These are phyloP conservation scores for Botrytis tulipae DNA, from an alignment of 2,329 filamentous ascomycete genomes.

Conservation along the genomic window DNA sequence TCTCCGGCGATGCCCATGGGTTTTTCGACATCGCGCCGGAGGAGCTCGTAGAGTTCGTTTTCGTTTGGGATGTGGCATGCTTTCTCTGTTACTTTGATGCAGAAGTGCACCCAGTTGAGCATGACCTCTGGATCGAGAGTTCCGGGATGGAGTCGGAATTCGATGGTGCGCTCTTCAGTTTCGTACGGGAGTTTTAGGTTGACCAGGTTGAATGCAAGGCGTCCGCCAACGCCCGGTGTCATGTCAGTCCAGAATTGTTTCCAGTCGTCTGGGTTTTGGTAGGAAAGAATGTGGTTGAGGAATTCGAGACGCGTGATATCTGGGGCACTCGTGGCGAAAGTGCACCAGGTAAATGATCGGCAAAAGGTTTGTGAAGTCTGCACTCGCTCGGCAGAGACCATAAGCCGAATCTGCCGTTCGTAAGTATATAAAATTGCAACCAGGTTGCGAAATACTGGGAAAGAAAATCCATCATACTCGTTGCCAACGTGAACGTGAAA, in stretches of 20 bases:
- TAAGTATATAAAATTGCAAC: constrained; percentile 34
- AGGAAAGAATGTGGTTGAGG: not conserved
- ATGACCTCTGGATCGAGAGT: constrained; percentile 26
- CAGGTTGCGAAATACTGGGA: constrained; percentile 35
- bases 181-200: not conserved
- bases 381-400: not conserved
- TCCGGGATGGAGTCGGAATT: constrained; percentile 35
- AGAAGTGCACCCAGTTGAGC: constrained; percentile 25
- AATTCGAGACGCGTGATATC: not conserved
- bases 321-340: not conserved
- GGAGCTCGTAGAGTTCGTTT: not conserved
- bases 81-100: constrained; percentile 24
- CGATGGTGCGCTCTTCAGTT: constrained; percentile 25
- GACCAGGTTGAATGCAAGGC: not conserved
- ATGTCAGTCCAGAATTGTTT: not conserved
- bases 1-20: not conserved
- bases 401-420: constrained; percentile 29
- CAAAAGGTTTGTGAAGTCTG: not conserved
- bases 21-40: not conserved
- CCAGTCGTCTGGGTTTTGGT: not conserved
- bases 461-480: constrained; percentile 27
- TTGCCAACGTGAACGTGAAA: constrained; percentile 40
- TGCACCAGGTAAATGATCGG: not conserved
- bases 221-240: fast-evolving
- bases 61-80: not conserved